Evolutionary conservation across 208 protist genomes (phyloP), one percentile per base, ranked within the genome.

Genomic region (Blastocrithidia nonstop): DNA sequence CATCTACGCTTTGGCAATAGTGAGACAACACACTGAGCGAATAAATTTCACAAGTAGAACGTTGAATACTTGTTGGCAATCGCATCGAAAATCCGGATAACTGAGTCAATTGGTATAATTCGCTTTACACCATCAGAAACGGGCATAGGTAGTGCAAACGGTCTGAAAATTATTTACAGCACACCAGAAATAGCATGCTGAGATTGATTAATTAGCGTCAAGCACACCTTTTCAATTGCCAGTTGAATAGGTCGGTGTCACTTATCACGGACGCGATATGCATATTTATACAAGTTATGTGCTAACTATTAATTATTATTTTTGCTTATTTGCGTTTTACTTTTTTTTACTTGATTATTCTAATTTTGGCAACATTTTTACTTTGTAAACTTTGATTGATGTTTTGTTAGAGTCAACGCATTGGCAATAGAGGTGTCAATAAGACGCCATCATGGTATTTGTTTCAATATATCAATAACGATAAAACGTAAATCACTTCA

Each of bases 381-480:
- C n/a, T n/a, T n/a, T n/a, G n/a, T n/a, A n/a, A n/a, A n/a, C n/a
- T n/a, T n/a, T n/a, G n/a, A n/a, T n/a, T n/a, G n/a, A n/a, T n/a
- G n/a, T n/a, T n/a, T n/a, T n/a, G n/a, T n/a, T n/a, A n/a, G n/a
- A n/a, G n/a, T n/a, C n/a, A n/a, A n/a, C n/a, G n/a, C n/a, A n/a
- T n/a, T n/a, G n/a, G n/a, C n/a, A n/a, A n/a, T n/a, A n/a, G n/a
- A n/a, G n/a, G 53, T 54, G 39, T 78, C 71, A 15, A 88, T 61
- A 6, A 88, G 58, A 13, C 79, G 66, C 79, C 71, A 84, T 75
- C 79, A 89, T 35, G 79, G 79, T 64, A 89, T 69, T 6, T 74
- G 84, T 38, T 78, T 54, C 33, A 89, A 60, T 13, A 85, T 72
- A 22, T 66, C 74, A 19, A 89, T 56, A 11, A 89, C 62, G 0